These are phyloP conservation scores for Leishmania arabica DNA, from an alignment of 208 protist species.

Conservation along the genomic window DNA sequence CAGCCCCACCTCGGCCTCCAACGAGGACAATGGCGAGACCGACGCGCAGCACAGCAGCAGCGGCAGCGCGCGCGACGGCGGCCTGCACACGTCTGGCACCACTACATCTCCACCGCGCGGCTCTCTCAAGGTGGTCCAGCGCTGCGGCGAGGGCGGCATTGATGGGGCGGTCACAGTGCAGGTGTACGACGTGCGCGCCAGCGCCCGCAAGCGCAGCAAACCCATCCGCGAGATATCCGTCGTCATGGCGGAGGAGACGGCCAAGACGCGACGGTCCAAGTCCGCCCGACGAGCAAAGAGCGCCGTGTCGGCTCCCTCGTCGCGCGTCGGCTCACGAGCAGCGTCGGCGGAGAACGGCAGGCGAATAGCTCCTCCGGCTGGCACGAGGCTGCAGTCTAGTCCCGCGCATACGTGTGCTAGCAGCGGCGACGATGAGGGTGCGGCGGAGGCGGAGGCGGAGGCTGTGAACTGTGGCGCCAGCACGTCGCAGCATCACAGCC, in stretches of 20 bases:
- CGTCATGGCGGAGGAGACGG: constrained; percentile 80
- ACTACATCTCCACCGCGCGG: constrained; percentile 17
- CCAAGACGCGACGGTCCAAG: constrained; percentile 32
- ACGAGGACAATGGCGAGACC: constrained; percentile 5
- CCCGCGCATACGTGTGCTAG: background rate
- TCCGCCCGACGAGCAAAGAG: constrained; percentile 11
- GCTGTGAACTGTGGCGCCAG: background rate
- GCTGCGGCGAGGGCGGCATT: constrained; percentile 44
- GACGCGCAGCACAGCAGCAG: constrained; percentile 11
- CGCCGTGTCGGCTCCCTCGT: constrained; percentile 25
- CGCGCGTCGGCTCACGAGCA: constrained; percentile 25
- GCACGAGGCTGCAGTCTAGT: background rate
- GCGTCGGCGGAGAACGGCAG: background rate
- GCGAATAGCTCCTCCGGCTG: constrained; percentile 16
- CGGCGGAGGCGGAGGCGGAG: background rate
- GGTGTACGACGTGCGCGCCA: constrained; percentile 86
- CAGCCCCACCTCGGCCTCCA: constrained; percentile 22
- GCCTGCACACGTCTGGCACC: constrained; percentile 1
- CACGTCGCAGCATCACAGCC: background rate
- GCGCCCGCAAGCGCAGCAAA: constrained; percentile 52
- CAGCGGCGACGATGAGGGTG: background rate
- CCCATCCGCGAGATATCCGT: constrained; percentile 84
- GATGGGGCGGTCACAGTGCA: constrained; percentile 68
- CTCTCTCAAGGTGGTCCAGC: constrained; percentile 80
- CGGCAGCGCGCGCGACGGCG: constrained; percentile 2